Base-by-base conservation (phyloP, 2,329 filamentous ascomycete genomes). In the Pseudopyricularia javanii region DNA sequence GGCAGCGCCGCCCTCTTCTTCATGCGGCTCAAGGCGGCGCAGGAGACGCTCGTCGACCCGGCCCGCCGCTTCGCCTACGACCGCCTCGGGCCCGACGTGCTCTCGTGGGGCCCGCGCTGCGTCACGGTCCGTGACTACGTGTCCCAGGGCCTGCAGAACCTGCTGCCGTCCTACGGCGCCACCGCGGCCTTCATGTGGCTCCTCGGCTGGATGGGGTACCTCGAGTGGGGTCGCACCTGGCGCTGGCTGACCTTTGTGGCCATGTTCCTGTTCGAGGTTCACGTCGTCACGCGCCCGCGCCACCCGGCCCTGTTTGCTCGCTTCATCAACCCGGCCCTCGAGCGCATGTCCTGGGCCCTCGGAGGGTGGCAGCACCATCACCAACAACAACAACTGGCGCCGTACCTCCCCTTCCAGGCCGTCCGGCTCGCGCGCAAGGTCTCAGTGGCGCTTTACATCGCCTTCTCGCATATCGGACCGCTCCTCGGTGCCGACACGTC, bases 21-120 rank as follows among this genome's bases (percentile, higher is more conserved):
- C 68, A 82, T 96, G 48, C 82, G 86, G 61, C 76, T 97, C 61
- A 91, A 91, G 72, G 73, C 83, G 47, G 90, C 89, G 6, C 81
- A 88, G 62, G 93, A 97, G 61, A 88, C 85, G 0, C 79, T 96
- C 15, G 70, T 81, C n/a, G 82, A 93, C 62, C 80, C 86, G 2
- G 82, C 81, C 1, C 83, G 79, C 62, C 78, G 89, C 53, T 95
- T 93, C 65, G 90, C 88, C 7, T 96, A 96, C 69, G 89, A 95
- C 64, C 82, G 89, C 49, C 90, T 95, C 65, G 91, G 91, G 0
- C 84, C 88, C 1, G 80, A 81, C 28, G 75, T 91, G 20, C 66
- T 85, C 12, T 64, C 66, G 8, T 91, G 85, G 84, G 71, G 77
- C 57, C n/a, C 40, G 22, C 74, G 79, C 57, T 85, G 82, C 68